phyloP scores from a whole-genome alignment of 2,329 filamentous ascomycete species.

The Spiromastix sp. region DNA sequence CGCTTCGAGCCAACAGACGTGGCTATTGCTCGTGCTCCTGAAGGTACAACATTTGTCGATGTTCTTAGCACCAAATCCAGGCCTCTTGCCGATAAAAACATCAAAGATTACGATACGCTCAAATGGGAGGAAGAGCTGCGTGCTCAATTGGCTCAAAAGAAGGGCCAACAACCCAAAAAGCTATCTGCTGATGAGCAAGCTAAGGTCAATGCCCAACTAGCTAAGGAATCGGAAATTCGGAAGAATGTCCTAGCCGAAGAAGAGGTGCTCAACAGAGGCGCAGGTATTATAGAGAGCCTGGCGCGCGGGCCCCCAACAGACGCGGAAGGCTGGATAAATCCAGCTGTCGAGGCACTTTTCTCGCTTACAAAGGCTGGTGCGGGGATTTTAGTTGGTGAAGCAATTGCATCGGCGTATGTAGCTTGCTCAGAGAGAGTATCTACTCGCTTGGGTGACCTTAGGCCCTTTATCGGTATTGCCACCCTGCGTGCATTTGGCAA shows the following conservation, averaged over 20 bases:
- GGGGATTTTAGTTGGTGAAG: slow-evolving; percentile 69
- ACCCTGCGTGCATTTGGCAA: slow-evolving; percentile 71
- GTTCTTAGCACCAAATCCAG: slow-evolving; percentile 75
- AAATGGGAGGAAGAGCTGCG: slow-evolving; percentile 96
- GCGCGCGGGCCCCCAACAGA: slow-evolving; percentile 84
- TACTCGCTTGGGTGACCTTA: slow-evolving; percentile 60
- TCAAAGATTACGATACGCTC: slow-evolving; percentile 87
- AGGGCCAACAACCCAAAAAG: slow-evolving; percentile 74
- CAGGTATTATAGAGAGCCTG: slow-evolving; percentile 74
- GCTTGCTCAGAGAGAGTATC: slow-evolving; percentile 67
- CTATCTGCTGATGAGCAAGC: slow-evolving; percentile 78
- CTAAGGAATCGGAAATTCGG: slow-evolving; percentile 74
- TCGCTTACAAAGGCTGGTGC: slow-evolving; percentile 66
- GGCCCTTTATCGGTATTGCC: slow-evolving; percentile 78
- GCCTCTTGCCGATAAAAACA: slow-evolving; percentile 69
- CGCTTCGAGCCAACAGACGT: slow-evolving; percentile 77
- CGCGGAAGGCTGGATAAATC: slow-evolving; percentile 76
- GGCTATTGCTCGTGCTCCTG: slow-evolving; percentile 83
- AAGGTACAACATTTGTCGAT: slow-evolving; percentile 81
- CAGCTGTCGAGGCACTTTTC: slow-evolving; percentile 62
- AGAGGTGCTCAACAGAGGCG: slow-evolving; percentile 64
- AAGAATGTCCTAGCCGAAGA: slow-evolving; percentile 59
- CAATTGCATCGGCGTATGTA: slow-evolving; percentile 67
- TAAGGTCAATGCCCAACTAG: slow-evolving; percentile 83
- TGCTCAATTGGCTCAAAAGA: slow-evolving; percentile 81